These are phyloP conservation scores for Vitis labrusca DNA, from an alignment of 164 flowering plant species.

Conservation along the genomic window DNA sequence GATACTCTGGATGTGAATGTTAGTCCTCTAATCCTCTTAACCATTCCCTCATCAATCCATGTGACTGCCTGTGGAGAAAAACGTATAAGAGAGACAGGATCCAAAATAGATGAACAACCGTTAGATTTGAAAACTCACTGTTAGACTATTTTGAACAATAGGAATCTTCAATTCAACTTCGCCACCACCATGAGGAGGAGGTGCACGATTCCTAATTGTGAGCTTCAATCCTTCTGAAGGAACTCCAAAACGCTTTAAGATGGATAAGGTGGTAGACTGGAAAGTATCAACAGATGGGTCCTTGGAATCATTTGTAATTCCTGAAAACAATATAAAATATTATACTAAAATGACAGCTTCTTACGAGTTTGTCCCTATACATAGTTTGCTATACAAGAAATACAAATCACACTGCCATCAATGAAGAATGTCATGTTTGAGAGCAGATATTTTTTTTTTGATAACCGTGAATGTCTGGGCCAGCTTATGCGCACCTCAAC, in stretches of 20 bases:
- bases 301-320: constrained; percentile 85
- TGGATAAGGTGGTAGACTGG: constrained; percentile 62
- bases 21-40: constrained; percentile 86
- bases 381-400: neutral
- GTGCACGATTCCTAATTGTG: constrained; percentile 78
- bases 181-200: constrained; percentile 88
- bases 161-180: constrained; percentile 71
- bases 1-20: constrained; percentile 75
- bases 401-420: neutral
- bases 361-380: neutral
- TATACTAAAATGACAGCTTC: neutral
- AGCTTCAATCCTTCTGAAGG: constrained; percentile 71
- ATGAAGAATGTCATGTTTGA: neutral
- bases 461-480: too few species aligned
- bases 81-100: constrained; percentile 7
- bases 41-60: constrained; percentile 93
- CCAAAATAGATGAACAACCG: neutral
- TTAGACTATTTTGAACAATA: constrained; percentile 40
- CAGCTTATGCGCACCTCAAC: too few species aligned
- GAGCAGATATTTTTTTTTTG: neutral
- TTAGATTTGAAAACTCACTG: constrained; percentile 27
- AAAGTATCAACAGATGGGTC: constrained; percentile 92
- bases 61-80: constrained; percentile 53
- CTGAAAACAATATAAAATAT: constrained; percentile 29
- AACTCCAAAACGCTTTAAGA: constrained; percentile 80